Conservation (phyloP, 805 yeast genomes). For the Candida dendrica region DNA sequence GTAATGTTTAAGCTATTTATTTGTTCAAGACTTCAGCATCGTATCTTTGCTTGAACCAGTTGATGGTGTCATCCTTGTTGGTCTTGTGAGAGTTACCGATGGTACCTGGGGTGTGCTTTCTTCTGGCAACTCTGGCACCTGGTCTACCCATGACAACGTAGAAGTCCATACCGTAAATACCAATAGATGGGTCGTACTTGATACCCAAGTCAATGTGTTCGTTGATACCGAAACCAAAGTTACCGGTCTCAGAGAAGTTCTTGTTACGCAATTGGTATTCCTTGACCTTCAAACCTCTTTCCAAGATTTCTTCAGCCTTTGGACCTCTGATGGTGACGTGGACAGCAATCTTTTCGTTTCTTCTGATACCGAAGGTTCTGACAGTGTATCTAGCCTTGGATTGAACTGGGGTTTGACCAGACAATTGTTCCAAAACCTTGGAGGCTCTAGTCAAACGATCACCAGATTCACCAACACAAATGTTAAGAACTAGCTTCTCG, state of each 20-base stretch:
- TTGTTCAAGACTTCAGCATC: slow-evolving; percentile 95
- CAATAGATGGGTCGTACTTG: slow-evolving; percentile 99
- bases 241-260: slow-evolving; percentile 98
- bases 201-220: slow-evolving; percentile 99
- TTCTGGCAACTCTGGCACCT: slow-evolving; percentile 97
- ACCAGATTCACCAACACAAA: slow-evolving; percentile 99
- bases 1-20: slow-evolving; percentile 30
- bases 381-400: slow-evolving; percentile 99
- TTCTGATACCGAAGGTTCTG: slow-evolving; percentile 99
- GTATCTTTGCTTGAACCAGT: slow-evolving; percentile 99
- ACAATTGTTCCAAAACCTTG: slow-evolving; percentile 98
- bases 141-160: slow-evolving; percentile 99
- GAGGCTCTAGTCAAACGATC: slow-evolving; percentile 99
- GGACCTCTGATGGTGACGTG: slow-evolving; percentile 99
- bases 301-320: slow-evolving; percentile 98
- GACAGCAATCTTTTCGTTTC: slow-evolving; percentile 99
- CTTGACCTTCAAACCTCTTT: slow-evolving; percentile 99
- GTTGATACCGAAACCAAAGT: slow-evolving; percentile 99
- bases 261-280: slow-evolving; percentile 92
- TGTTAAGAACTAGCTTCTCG: slow-evolving; percentile 99
- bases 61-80: slow-evolving; percentile 86
- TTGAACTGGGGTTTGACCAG: slow-evolving; percentile 99
- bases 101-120: slow-evolving; percentile 87
- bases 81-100: slow-evolving; percentile 93
- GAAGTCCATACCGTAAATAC: slow-evolving; percentile 99